These are phyloP conservation scores for Erodium maritimum DNA, from an alignment of 345 rosid species.

Conservation along the genomic window DNA sequence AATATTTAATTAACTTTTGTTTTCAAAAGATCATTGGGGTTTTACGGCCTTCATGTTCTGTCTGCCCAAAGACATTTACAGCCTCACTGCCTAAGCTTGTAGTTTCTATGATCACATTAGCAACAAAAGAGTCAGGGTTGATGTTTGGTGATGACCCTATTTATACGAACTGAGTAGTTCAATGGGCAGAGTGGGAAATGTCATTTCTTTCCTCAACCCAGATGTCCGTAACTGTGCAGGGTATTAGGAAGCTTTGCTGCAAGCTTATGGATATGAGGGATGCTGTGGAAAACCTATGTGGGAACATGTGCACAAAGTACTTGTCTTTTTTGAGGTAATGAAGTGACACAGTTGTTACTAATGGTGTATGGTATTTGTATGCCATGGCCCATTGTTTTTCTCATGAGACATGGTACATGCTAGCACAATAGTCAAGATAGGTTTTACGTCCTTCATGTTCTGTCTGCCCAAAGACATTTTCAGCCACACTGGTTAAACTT, in stretches of 20 bases:
- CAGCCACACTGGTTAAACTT: slow-evolving; percentile 63
- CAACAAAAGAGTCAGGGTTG: slow-evolving; percentile 61
- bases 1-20: no score
- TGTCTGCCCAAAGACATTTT: slow-evolving; percentile 60
- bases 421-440: slow-evolving; percentile 3
- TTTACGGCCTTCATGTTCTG: slow-evolving; percentile 60
- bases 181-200: slow-evolving; percentile 96
- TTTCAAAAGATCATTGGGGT: no score
- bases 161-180: slow-evolving; percentile 74
- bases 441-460: slow-evolving; percentile 63
- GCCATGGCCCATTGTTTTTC: no score
- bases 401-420: no score
- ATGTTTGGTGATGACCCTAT: slow-evolving; percentile 81
- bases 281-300: slow-evolving; percentile 83
- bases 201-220: no score
- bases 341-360: not conserved
- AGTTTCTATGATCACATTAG: slow-evolving; percentile 15
- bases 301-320: slow-evolving; percentile 66
- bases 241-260: slow-evolving; percentile 81
- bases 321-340: slow-evolving; percentile 77
- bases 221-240: slow-evolving; percentile 59
- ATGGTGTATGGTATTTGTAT: no score
- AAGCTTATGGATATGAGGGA: slow-evolving; percentile 95
- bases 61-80: slow-evolving; percentile 66
- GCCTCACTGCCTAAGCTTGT: slow-evolving; percentile 64